Evolutionary conservation across 768 basidiomycete species (phyloP).

Genomic region (Amanita pallidorosea): DNA sequence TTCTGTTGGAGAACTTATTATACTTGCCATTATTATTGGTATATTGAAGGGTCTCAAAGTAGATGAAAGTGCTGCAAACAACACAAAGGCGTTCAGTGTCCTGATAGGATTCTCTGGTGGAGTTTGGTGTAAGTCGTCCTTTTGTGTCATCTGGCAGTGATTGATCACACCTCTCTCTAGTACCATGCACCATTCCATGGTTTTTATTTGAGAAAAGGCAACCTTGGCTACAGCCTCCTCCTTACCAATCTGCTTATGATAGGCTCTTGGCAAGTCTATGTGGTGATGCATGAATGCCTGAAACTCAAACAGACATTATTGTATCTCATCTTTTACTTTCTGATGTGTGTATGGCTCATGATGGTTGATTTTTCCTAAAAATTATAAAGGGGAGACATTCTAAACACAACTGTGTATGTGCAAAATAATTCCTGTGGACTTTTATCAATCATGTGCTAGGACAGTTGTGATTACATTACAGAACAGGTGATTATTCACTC

Average conservation of each 20-base stretch:
- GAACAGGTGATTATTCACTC: conserved; percentile 36
- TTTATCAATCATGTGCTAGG: conserved; percentile 19
- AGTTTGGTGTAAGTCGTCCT: conserved; percentile 50
- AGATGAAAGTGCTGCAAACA: conserved; percentile 53
- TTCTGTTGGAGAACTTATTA: conserved; percentile 59
- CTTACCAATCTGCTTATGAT: conserved; percentile 44
- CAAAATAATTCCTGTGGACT: not conserved
- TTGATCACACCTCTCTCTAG: conserved; percentile 21
- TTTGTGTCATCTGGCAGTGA: not conserved
- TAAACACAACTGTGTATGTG: conserved; percentile 67
- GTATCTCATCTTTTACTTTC: conserved; percentile 66
- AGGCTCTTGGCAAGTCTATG: conserved; percentile 57
- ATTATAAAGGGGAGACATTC: conserved; percentile 51
- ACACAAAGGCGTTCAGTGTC: conserved; percentile 65
- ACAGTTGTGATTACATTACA: conserved; percentile 63
- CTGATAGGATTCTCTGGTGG: conserved; percentile 73
- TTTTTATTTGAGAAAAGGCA: conserved; percentile 59
- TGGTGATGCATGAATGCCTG: conserved; percentile 53
- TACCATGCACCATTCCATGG: conserved; percentile 63
- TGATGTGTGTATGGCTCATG: conserved; percentile 39
- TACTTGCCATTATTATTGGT: conserved; percentile 65
- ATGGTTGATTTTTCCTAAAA: not conserved
- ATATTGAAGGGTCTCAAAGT: conserved; percentile 59
- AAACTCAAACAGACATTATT: conserved; percentile 64
- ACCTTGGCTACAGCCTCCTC: conserved; percentile 51